Conservation (phyloP, 768 basidiomycete species). For the Pleurotus giganteus region DNA sequence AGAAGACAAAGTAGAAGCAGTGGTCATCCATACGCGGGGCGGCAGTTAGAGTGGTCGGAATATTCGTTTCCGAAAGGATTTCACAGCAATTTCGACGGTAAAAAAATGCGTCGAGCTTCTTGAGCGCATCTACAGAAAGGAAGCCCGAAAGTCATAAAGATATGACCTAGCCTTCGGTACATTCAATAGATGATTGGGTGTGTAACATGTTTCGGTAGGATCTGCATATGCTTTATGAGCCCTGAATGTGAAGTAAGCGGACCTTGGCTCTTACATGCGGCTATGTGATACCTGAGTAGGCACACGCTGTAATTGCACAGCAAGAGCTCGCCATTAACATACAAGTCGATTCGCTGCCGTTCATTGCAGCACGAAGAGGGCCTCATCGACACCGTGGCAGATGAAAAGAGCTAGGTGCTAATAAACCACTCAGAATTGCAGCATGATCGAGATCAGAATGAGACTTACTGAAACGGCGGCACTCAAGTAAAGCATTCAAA, state of each 20-base stretch:
- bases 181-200: neutral
- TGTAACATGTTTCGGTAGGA: too few relatives aligned
- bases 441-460: too few relatives aligned
- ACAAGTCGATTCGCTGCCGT: neutral
- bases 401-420: too few relatives aligned
- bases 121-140: neutral
- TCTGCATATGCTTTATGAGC: too few relatives aligned
- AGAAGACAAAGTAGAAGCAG: neutral
- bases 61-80: neutral
- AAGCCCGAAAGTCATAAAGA: too few relatives aligned
- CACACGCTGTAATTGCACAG: neutral
- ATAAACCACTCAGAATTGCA: too few relatives aligned
- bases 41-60: neutral
- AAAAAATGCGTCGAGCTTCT: neutral
- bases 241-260: too few relatives aligned
- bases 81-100: neutral
- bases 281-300: neutral
- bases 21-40: neutral
- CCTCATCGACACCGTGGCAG: neutral
- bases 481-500: too few relatives aligned
- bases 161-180: neutral
- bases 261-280: neutral
- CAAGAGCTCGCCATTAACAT: neutral
- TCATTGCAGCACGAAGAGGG: neutral
- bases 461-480: too few relatives aligned